Percentiles rank a stretch among this genome's conserved stretches.
Conservation (phyloP, 129 eudicot genomes). For the Cynara cardunculus region DNA sequence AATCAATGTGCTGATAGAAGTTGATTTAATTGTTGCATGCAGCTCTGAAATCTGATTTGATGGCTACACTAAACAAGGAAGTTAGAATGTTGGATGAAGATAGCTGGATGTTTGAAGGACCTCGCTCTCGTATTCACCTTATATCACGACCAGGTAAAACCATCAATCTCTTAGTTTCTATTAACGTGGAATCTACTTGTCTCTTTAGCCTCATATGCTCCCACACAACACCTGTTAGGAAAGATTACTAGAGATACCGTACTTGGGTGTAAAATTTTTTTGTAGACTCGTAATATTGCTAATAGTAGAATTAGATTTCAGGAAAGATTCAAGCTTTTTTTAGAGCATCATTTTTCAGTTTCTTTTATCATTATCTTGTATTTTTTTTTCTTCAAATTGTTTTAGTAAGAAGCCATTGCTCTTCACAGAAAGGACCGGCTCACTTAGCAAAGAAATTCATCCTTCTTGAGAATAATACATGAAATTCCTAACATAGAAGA, state of each 20-base stretch:
- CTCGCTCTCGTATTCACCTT: constrained; percentile 87
- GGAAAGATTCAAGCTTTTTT: background rate
- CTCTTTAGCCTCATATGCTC: background rate
- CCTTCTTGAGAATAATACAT: background rate
- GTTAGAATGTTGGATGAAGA: constrained; percentile 92
- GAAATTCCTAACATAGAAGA: background rate
- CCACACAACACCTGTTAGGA: background rate
- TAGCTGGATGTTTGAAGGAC: constrained; percentile 98
- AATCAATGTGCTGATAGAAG: background rate
- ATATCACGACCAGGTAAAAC: constrained; percentile 75
- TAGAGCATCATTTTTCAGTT: background rate
- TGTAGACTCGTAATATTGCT: background rate
- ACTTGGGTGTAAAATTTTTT: background rate
- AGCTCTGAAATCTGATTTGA: constrained; percentile 80
- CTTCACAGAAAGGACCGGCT: background rate
- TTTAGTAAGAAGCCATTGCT: background rate
- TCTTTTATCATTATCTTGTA: background rate
- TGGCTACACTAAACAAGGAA: constrained; percentile 74
- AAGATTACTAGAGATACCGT: background rate
- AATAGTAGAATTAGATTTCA: background rate
- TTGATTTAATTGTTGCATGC: constrained; percentile 26
- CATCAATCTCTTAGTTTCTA: background rate
- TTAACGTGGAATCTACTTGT: background rate
- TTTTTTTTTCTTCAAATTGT: background rate
- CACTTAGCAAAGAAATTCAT: background rate